Base-by-base conservation (phyloP, 1,139 yeast genomes). In the Debaryomyces psychrophilus region DNA sequence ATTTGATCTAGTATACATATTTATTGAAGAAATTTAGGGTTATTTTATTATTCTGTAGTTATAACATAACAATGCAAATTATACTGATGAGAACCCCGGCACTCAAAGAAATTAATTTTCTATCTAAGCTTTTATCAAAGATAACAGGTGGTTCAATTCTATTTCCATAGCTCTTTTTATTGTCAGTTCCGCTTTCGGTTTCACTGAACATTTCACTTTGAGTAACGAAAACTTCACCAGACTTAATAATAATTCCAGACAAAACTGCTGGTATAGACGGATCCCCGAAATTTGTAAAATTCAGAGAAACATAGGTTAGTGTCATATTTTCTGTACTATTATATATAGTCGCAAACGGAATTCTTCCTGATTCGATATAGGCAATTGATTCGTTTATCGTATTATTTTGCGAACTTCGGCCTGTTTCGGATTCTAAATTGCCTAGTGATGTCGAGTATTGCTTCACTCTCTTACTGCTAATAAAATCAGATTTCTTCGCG, bases 271-370 rank as follows among this genome's bases (percentile, higher is more conserved):
- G 77, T 4, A 71, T 62, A 8, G 62, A 60, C 15, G 60, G 51
- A 2, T 61, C 53, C 6, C 46, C 55, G 4, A 52, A 50, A 8
- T 47, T 40, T 17, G 54, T 45, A 2, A 28, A 31, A 36, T 54
- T 50, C 9, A 55, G 51, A 4, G 58, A 41, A 11, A 58, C 49
- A 34, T 58, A 64, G 0, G 66, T 55, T 8, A 67, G 41, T 1
- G 67, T 60, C 29, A 53, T 34, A 9, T 52, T 11, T n/a, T 47
- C 33, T 8, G 60, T 48, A 36, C 49, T 46, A 37, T 52, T 56
- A 4, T 50, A 53, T 1, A 47, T 37, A 1, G 71, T 63, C 1
- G 77, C 79, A 54, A 71, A 71, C 3, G 79, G 79, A 26, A 74
- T 74, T 14, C 44, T 22, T 1, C 69, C 70, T 1, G 70, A 60